Conservation (phyloP, 2,329 filamentous ascomycete species). For the Didymella pinodella region DNA sequence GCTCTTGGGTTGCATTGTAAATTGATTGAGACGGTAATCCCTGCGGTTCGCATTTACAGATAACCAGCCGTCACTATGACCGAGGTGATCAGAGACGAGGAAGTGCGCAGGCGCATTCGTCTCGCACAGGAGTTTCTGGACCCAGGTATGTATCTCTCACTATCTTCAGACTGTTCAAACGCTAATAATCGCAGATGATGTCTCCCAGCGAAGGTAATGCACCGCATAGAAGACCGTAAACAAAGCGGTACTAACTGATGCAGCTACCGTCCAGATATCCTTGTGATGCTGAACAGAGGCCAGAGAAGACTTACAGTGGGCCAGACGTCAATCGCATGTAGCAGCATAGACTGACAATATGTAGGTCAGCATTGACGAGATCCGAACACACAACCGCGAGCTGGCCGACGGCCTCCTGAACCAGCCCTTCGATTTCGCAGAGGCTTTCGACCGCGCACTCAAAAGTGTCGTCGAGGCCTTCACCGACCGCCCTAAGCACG, state of each 20-base stretch:
- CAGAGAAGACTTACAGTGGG: slow-evolving; percentile 62
- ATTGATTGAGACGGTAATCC: neutral
- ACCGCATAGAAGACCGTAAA: slow-evolving; percentile 12
- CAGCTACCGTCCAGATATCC: slow-evolving; percentile 90
- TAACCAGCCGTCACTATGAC: slow-evolving; percentile 33
- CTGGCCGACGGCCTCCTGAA: slow-evolving; percentile 82
- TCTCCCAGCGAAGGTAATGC: slow-evolving; percentile 58
- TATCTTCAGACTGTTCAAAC: neutral
- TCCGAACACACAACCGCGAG: slow-evolving; percentile 84
- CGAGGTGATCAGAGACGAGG: slow-evolving; percentile 75
- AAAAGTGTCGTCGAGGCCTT: slow-evolving; percentile 87
- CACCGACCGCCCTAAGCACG: slow-evolving; percentile 75
- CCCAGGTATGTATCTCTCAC: slow-evolving; percentile 71
- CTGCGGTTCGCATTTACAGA: neutral
- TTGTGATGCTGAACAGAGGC: slow-evolving; percentile 73
- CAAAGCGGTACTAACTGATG: slow-evolving; percentile 45
- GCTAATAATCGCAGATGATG: slow-evolving; percentile 59
- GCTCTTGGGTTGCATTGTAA: slow-evolving; percentile 1
- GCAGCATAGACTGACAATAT: slow-evolving; percentile 9
- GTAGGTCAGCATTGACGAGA: slow-evolving; percentile 75
- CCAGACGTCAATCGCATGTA: slow-evolving; percentile 30
- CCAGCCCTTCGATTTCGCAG: slow-evolving; percentile 84
- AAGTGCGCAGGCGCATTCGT: slow-evolving; percentile 81
- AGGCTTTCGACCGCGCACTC: slow-evolving; percentile 89
- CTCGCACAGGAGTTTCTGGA: slow-evolving; percentile 93